These are phyloP conservation scores for Lactarius hatsudake DNA, from an alignment of 768 basidiomycete species.

Conservation along the genomic window DNA sequence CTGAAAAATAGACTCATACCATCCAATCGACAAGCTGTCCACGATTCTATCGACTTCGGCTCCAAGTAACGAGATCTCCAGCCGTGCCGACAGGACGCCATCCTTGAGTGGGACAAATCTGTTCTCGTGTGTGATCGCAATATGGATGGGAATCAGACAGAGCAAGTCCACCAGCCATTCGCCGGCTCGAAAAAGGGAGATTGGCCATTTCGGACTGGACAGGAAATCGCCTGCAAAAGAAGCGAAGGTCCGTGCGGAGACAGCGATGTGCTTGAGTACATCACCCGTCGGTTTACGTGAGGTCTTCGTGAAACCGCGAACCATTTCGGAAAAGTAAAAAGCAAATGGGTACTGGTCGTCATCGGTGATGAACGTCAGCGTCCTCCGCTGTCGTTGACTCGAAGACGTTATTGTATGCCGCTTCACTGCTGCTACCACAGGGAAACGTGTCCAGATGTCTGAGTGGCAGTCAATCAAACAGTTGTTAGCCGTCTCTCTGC, in stretches of 20 bases:
- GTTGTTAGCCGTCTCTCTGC: constrained; percentile 41
- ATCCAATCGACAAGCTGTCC: constrained; percentile 54
- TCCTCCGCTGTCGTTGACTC: constrained; percentile 34
- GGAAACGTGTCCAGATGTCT: constrained; percentile 19
- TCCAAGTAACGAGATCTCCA: constrained; percentile 56
- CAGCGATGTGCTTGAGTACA: constrained; percentile 39
- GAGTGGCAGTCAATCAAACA: constrained; percentile 18
- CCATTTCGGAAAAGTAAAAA: constrained; percentile 45
- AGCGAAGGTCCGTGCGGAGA: constrained; percentile 36
- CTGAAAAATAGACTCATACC: constrained; percentile 64
- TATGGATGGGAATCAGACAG: constrained; percentile 63
- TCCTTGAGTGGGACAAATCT: constrained; percentile 62
- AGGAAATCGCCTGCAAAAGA: constrained; percentile 29
- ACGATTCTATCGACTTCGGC: constrained; percentile 60
- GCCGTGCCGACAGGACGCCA: constrained; percentile 47
- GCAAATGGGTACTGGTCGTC: constrained; percentile 37
- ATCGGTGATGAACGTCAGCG: constrained; percentile 46
- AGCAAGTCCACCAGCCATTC: constrained; percentile 63
- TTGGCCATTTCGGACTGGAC: constrained; percentile 18
- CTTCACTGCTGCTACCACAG: constrained; percentile 14
- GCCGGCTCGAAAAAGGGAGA: constrained; percentile 46
- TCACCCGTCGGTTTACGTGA: constrained; percentile 54
- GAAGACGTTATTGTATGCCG: constrained; percentile 15
- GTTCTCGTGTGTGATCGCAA: constrained; percentile 59
- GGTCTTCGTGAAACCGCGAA: constrained; percentile 44